Conservation (phyloP, 192 early-diverging fungal genomes). For the Rhizophagus sp. region DNA sequence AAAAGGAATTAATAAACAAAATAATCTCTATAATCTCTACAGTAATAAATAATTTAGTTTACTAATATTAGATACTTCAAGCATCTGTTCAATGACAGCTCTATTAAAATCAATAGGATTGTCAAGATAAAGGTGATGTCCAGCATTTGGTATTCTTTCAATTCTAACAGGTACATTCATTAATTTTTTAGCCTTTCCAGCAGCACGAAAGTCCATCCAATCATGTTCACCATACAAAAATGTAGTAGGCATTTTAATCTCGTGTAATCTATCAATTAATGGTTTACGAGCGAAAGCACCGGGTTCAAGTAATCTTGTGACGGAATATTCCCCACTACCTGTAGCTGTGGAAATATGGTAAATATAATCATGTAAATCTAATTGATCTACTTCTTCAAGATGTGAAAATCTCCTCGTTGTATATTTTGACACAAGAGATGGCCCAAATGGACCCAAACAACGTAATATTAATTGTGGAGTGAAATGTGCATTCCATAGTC, state of each 20-base stretch:
- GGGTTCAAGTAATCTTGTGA: slow-evolving; percentile 73
- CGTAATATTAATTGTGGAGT: slow-evolving; percentile 83
- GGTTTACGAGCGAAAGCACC: slow-evolving; percentile 82
- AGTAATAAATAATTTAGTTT: too few relatives aligned
- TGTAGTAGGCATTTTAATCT: slow-evolving; percentile 69
- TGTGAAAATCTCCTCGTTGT: slow-evolving; percentile 63
- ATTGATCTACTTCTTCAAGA: slow-evolving; percentile 65
- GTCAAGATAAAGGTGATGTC: slow-evolving; percentile 88
- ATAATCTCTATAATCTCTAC: too few relatives aligned
- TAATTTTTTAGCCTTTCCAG: slow-evolving; percentile 56
- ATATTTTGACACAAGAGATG: slow-evolving; percentile 58
- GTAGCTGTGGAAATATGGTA: slow-evolving; percentile 76
- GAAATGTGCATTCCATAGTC: slow-evolving; percentile 76
- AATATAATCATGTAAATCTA: slow-evolving; percentile 75
- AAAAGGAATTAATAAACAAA: too few relatives aligned
- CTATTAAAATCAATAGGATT: slow-evolving; percentile 55
- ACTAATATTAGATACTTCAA: background rate
- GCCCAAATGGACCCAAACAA: slow-evolving; percentile 74
- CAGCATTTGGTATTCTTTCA: slow-evolving; percentile 56
- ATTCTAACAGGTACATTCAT: slow-evolving; percentile 56
- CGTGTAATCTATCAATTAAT: slow-evolving; percentile 62
- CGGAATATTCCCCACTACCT: slow-evolving; percentile 83
- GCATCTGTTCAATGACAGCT: slow-evolving; percentile 13
- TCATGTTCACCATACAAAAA: slow-evolving; percentile 82
- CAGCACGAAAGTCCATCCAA: slow-evolving; percentile 89